These are phyloP conservation scores for Colletotrichum lentis DNA, from an alignment of 2,329 filamentous ascomycete genomes.

Conservation along the genomic window DNA sequence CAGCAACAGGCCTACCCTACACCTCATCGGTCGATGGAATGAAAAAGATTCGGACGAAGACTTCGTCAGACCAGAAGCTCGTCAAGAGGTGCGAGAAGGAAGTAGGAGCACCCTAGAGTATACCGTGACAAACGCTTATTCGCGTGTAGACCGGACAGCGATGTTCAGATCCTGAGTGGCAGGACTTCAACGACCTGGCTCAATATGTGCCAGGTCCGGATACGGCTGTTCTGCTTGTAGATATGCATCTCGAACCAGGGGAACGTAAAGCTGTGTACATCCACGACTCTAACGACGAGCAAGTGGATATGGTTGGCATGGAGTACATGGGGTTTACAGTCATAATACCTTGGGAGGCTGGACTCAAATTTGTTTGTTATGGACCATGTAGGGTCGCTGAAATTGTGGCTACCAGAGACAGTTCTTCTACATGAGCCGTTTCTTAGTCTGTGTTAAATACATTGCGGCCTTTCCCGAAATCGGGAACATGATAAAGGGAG, in stretches of 20 bases:
- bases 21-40: slow-evolving; percentile 3
- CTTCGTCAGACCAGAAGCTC: background rate
- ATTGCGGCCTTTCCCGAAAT: background rate
- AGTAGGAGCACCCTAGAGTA: background rate
- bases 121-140: background rate
- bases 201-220: background rate
- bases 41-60: slow-evolving; percentile 4
- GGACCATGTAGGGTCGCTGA: slow-evolving; percentile 2
- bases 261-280: slow-evolving; percentile 5
- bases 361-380: slow-evolving; percentile 3
- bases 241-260: slow-evolving; percentile 7
- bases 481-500: background rate
- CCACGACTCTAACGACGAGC: slow-evolving; percentile 4
- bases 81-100: slow-evolving; percentile 4
- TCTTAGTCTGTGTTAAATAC: background rate
- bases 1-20: background rate
- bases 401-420: background rate
- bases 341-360: slow-evolving; percentile 3
- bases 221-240: background rate
- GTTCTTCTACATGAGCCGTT: background rate
- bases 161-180: background rate
- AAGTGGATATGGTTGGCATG: background rate
- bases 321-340: background rate
- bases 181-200: background rate
- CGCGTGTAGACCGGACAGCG: background rate